Evolutionary conservation across 2,329 filamentous ascomycete species (phyloP).

Genomic region (Penicillium brevicompactum): DNA sequence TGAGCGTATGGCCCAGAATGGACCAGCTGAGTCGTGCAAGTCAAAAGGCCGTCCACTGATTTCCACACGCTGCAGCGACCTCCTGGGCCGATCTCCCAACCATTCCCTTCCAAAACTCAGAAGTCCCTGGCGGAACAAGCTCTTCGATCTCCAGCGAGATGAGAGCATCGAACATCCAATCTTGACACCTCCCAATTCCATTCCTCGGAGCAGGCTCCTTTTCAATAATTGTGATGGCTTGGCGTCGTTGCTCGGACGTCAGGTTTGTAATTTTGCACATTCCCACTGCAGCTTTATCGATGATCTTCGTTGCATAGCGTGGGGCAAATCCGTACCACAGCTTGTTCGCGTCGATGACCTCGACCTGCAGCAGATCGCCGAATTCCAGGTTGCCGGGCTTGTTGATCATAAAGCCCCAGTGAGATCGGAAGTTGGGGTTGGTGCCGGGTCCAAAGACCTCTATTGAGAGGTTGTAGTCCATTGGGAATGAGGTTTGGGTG

Average conservation of each 20-base stretch:
- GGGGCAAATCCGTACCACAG: constrained; percentile 29
- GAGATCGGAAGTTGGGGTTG: constrained; percentile 23
- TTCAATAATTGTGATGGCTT: constrained; percentile 21
- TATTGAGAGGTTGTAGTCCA: constrained; percentile 25
- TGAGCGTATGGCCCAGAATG: too few species aligned
- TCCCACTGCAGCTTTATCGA: constrained; percentile 25
- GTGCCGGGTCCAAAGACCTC: constrained; percentile 26
- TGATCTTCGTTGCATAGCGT: constrained; percentile 22
- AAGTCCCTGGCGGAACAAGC: constrained; percentile 25
- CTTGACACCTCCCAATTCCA: constrained; percentile 24
- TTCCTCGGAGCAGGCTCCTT: constrained; percentile 23
- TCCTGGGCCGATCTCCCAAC: constrained; percentile 19
- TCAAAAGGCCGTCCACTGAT: constrained; percentile 13
- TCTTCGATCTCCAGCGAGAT: constrained; percentile 29
- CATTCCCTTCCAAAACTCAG: constrained; percentile 27
- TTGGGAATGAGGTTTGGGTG: background rate
- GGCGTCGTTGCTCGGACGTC: constrained; percentile 16
- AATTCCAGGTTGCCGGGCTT: constrained; percentile 13
- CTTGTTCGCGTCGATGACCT: constrained; percentile 20
- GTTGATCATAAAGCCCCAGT: constrained; percentile 30
- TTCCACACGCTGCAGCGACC: constrained; percentile 13
- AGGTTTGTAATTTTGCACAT: constrained; percentile 22
- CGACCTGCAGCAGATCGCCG: constrained; percentile 32
- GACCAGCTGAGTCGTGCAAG: background rate
- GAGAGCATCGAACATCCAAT: constrained; percentile 29